Evolutionary conservation across 139 green algal genomes (phyloP).

Genomic region (Eudorina sp.): DNA sequence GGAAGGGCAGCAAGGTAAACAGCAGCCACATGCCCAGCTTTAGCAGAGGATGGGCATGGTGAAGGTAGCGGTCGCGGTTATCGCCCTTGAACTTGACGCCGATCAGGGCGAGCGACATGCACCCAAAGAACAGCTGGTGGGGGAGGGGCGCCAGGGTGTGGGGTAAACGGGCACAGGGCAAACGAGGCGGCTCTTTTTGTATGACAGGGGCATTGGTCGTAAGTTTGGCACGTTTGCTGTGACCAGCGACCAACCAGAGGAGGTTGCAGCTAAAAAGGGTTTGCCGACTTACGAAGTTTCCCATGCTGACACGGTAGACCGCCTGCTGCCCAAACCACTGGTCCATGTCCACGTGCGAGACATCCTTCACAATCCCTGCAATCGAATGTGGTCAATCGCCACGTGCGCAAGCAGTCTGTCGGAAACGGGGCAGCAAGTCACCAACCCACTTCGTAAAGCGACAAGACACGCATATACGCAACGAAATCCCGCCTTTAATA

Average conservation of each 20-base stretch:
- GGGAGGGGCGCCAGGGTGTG: no score
- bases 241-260: no score
- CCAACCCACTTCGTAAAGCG: neutral
- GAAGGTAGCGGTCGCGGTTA: slow-evolving; percentile 83
- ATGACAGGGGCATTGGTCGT: no score
- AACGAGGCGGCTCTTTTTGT: no score
- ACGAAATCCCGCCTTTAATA: neutral
- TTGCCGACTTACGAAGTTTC: slow-evolving; percentile 86
- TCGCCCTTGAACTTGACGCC: slow-evolving; percentile 89
- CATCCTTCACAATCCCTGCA: slow-evolving; percentile 71
- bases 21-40: slow-evolving; percentile 90
- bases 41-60: slow-evolving; percentile 91
- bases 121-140: slow-evolving; percentile 87
- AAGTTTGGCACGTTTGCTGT: no score
- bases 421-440: neutral
- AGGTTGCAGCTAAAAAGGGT: neutral
- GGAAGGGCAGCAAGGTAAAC: slow-evolving; percentile 88
- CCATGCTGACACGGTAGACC: slow-evolving; percentile 95
- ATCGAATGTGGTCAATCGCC: no score
- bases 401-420: no score
- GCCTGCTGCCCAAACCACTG: slow-evolving; percentile 96
- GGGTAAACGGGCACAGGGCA: no score
- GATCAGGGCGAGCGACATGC: slow-evolving; percentile 83
- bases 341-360: slow-evolving; percentile 56
- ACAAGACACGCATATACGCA: neutral